These are phyloP conservation scores for Pseudonitzschia multistriata DNA, from an alignment of 108 stramenopile genomes.

Conservation along the genomic window DNA sequence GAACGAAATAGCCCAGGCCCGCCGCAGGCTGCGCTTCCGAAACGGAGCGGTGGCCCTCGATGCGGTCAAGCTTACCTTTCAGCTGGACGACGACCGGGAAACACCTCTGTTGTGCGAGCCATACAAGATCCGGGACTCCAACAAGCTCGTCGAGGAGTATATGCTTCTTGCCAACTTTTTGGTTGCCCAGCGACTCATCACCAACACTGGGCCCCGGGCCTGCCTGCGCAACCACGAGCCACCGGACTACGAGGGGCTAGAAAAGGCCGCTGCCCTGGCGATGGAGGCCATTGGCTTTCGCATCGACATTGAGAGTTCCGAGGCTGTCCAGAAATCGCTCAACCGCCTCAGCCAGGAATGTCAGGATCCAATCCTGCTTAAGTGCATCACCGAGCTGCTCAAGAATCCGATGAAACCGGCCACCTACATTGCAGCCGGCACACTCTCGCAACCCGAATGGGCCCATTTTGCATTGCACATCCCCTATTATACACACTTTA, in stretches of 20 bases:
- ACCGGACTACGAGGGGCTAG: conserved; percentile 60
- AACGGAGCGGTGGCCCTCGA: conserved; percentile 91
- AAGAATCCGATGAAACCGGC: conserved; percentile 91
- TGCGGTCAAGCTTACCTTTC: conserved; percentile 89
- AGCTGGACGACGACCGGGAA: conserved; percentile 84
- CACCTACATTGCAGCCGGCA: conserved; percentile 87
- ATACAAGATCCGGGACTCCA: conserved; percentile 93
- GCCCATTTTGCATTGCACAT: conserved; percentile 94
- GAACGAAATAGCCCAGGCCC: conserved; percentile 84
- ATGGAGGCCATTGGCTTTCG: conserved; percentile 56
- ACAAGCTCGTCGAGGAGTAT: conserved; percentile 95
- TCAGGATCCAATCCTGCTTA: conserved; percentile 64
- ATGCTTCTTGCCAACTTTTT: conserved; percentile 97
- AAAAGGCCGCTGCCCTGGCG: conserved; percentile 65
- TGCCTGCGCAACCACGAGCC: conserved; percentile 78
- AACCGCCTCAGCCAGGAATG: conserved; percentile 63
- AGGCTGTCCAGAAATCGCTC: conserved; percentile 79
- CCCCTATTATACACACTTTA: conserved; percentile 98
- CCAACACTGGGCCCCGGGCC: conserved; percentile 74
- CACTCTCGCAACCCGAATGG: conserved; percentile 56
- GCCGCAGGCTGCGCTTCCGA: conserved; percentile 75
- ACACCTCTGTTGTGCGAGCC: conserved; percentile 75
- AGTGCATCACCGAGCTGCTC: conserved; percentile 82
- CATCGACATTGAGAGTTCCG: conserved; percentile 62
- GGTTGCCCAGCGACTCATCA: conserved; percentile 91